Evolutionary conservation across 1,139 yeast species (phyloP), one percentile per base, ranked within the genome.

Genomic region (Scheffersomyces cryptocercus): DNA sequence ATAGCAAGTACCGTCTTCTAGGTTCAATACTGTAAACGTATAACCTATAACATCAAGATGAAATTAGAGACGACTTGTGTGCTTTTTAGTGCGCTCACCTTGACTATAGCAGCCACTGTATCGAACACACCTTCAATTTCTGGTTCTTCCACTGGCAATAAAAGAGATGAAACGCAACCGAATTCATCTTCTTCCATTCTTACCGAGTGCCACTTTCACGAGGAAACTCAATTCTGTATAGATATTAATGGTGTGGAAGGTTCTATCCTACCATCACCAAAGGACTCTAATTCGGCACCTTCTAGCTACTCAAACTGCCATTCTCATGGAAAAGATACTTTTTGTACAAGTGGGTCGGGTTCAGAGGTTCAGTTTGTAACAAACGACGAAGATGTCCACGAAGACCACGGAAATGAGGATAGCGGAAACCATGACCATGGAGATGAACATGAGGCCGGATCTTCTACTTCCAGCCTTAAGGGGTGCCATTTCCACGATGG

Each of bases 141-240:
- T 14, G 35, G 5, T 3, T 31, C 35, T 31, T 15, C 20, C 6
- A 20, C 26, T 3, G 26, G 5, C 8, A 20, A 20, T 20, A 20
- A 20, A 20, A 20, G 26, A 20, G 26, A 20, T 6, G 26, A 20
- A 20, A 20, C 26, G 3, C 26, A 20, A 20, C 26, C 26, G 2
- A 7, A 7, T 15, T 8, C 35, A 5, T 14, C 24, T 2, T 14
- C 24, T 31, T 14, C 24, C 11, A 15, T 14, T 20, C 15, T 62
- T 8, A 60, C 64, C 3, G 56, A 51, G 13, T 67, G 72, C 44
- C 70, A 67, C 42, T 55, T 58, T 40, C 70, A 65, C 42, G 68
- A 56, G 4, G 33, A 53, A 2, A 48, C 46, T 5, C 60, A 54
- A 33, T 55, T 47, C 36, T 67, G 71, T 47, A 30, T 59, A 3